phyloP scores from a whole-genome alignment of 202 grass and related monocot genomes.

The Dendrocalamus latiflorus region DNA sequence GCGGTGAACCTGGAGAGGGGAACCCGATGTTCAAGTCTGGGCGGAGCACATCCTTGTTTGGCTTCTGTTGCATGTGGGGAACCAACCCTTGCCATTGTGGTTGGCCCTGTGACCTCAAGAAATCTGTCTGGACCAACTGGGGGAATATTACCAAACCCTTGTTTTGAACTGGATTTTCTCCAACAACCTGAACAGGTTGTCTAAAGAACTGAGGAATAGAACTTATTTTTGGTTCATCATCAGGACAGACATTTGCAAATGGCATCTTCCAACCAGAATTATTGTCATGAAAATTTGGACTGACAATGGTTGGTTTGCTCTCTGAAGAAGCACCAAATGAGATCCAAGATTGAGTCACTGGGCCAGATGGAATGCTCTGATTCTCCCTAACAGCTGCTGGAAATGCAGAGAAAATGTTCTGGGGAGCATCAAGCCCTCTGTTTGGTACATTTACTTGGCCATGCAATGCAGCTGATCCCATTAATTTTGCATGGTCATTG shows the following conservation, averaged over 20 bases:
- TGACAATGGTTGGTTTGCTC: slow-evolving; percentile 52
- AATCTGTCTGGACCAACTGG: slow-evolving; percentile 65
- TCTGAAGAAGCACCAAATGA: slow-evolving; percentile 68
- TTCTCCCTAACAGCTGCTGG: slow-evolving; percentile 62
- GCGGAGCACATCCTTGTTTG: slow-evolving; percentile 62
- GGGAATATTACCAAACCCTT: slow-evolving; percentile 88
- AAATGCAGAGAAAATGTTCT: slow-evolving; percentile 46
- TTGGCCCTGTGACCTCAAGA: slow-evolving; percentile 56
- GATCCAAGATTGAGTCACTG: slow-evolving; percentile 71
- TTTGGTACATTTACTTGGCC: slow-evolving; percentile 47
- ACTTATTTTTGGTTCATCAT: slow-evolving; percentile 48
- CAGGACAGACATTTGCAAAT: slow-evolving; percentile 36
- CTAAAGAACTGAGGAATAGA: slow-evolving; percentile 59
- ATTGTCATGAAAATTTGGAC: slow-evolving; percentile 42
- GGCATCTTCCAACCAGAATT: slow-evolving; percentile 62
- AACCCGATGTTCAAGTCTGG: slow-evolving; percentile 96
- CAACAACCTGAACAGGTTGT: slow-evolving; percentile 53
- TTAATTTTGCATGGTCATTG: slow-evolving; percentile 46
- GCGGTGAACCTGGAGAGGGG: slow-evolving; percentile 68
- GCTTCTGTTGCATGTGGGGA: slow-evolving; percentile 65
- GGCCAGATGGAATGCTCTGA: slow-evolving; percentile 42
- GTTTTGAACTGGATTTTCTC: slow-evolving; percentile 63
- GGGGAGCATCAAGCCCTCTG: slow-evolving; percentile 46
- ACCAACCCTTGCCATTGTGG: slow-evolving; percentile 68
- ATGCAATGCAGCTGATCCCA: slow-evolving; percentile 36